Conservation (phyloP, 1,284 basidiomycete species). For the Austroboletus rostrupii region DNA sequence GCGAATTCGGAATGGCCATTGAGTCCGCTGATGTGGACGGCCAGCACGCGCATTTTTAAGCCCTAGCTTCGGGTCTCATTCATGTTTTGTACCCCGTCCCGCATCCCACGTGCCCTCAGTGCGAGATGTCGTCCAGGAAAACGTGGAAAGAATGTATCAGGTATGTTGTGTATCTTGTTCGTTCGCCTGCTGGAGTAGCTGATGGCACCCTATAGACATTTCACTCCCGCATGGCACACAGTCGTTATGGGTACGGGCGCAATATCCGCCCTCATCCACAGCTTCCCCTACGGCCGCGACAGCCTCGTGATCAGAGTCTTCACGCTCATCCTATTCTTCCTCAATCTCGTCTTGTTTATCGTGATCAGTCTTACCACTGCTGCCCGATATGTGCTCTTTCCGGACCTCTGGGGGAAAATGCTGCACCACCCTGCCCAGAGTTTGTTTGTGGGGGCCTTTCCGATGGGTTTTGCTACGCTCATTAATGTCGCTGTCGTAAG, state of each 20-base stretch:
- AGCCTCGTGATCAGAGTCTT: slow-evolving; percentile 31
- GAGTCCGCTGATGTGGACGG: no score
- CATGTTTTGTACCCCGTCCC: background rate
- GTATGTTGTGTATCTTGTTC: slow-evolving; percentile 8
- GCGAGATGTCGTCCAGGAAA: slow-evolving; percentile 22
- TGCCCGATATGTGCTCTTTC: slow-evolving; percentile 48
- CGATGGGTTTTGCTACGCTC: slow-evolving; percentile 57
- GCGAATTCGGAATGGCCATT: background rate
- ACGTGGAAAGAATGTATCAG: slow-evolving; percentile 27
- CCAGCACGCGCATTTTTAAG: background rate
- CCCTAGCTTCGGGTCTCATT: background rate
- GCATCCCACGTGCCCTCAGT: background rate
- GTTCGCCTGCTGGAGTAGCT: background rate
- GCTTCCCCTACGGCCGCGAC: slow-evolving; percentile 38
- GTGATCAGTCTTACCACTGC: slow-evolving; percentile 40
- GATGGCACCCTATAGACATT: slow-evolving; percentile 31
- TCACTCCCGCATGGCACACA: slow-evolving; percentile 45
- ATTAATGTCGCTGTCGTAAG: slow-evolving; percentile 50
- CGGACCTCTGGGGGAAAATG: slow-evolving; percentile 42
- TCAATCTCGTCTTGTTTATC: slow-evolving; percentile 53
- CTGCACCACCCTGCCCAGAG: slow-evolving; percentile 52
- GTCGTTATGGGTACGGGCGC: slow-evolving; percentile 46
- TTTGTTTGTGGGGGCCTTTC: slow-evolving; percentile 56
- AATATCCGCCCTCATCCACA: slow-evolving; percentile 37
- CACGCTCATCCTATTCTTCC: slow-evolving; percentile 43